Conservation (phyloP, 805 yeast species). For the Yamadazyma akitaensis region DNA sequence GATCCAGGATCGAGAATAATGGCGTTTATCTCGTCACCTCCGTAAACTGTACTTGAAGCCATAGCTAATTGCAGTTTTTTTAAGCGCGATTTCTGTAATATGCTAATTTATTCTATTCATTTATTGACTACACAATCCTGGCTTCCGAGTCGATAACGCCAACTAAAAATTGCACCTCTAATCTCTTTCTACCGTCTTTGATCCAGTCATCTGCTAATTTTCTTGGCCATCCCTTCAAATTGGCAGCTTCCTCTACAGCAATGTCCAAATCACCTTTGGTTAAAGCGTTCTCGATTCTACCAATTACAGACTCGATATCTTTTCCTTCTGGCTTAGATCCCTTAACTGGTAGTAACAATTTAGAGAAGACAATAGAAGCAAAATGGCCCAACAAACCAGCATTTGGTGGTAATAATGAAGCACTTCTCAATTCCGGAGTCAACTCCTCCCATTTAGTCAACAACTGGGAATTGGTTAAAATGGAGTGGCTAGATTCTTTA, state of each 20-base stretch:
- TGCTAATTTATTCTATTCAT: background rate
- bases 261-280: conserved; percentile 72
- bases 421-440: conserved; percentile 82
- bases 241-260: conserved; percentile 91
- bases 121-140: conserved; percentile 28
- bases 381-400: conserved; percentile 94
- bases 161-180: conserved; percentile 81
- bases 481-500: conserved; percentile 44
- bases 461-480: conserved; percentile 74
- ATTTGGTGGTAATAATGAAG: conserved; percentile 87
- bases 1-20: conserved; percentile 92
- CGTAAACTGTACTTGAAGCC: conserved; percentile 20
- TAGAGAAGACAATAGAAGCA: conserved; percentile 73
- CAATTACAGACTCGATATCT: conserved; percentile 85
- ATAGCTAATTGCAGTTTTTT: background rate
- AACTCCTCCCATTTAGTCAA: conserved; percentile 76
- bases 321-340: conserved; percentile 73
- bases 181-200: conserved; percentile 78
- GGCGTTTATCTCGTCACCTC: conserved; percentile 82
- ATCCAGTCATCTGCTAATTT: conserved; percentile 91
- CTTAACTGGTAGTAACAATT: conserved; percentile 68
- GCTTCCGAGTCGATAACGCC: conserved; percentile 66
- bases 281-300: conserved; percentile 76
- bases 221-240: conserved; percentile 90
- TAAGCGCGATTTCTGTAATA: background rate